These are phyloP conservation scores for Trametes versicolor DNA, from an alignment of 1,284 basidiomycete genomes.

Conservation along the genomic window DNA sequence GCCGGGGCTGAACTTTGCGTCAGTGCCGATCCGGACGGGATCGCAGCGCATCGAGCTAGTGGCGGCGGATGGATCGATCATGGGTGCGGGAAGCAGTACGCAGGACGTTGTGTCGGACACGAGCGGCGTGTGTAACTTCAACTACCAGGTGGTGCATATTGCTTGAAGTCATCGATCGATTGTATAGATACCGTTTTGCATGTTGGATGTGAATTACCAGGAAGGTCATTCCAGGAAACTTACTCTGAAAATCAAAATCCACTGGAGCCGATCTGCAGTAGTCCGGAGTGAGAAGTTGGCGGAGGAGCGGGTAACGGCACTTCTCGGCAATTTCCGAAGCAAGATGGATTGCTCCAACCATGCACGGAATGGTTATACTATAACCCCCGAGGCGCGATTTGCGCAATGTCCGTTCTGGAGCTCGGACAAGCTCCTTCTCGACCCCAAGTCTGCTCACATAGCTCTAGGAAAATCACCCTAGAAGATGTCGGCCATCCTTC, in stretches of 20 bases:
- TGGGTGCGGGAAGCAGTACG: constrained; percentile 6
- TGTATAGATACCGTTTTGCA: too few relatives aligned
- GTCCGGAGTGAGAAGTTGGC: too few relatives aligned
- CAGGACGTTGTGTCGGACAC: constrained; percentile 10
- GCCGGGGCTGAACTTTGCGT: constrained; percentile 26
- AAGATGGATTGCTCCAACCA: background rate
- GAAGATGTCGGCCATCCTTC: background rate
- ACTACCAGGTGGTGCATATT: constrained; percentile 8
- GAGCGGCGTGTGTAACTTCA: constrained; percentile 5
- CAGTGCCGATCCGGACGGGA: constrained; percentile 24
- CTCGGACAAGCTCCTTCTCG: too few relatives aligned
- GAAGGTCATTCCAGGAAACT: too few relatives aligned
- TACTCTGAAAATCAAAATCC: too few relatives aligned
- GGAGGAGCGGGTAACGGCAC: too few relatives aligned
- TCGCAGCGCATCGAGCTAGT: constrained; percentile 21
- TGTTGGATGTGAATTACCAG: too few relatives aligned
- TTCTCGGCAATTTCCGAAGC: background rate
- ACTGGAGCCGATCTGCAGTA: too few relatives aligned
- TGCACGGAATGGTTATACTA: too few relatives aligned
- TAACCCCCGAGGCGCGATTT: too few relatives aligned
- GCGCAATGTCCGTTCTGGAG: too few relatives aligned
- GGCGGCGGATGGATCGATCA: background rate
- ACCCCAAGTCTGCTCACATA: too few relatives aligned
- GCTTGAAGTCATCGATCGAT: background rate
- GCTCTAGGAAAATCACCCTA: background rate